Evolutionary conservation across 352 stramenopile species (phyloP).

Genomic region (Pythium aristosporum): DNA sequence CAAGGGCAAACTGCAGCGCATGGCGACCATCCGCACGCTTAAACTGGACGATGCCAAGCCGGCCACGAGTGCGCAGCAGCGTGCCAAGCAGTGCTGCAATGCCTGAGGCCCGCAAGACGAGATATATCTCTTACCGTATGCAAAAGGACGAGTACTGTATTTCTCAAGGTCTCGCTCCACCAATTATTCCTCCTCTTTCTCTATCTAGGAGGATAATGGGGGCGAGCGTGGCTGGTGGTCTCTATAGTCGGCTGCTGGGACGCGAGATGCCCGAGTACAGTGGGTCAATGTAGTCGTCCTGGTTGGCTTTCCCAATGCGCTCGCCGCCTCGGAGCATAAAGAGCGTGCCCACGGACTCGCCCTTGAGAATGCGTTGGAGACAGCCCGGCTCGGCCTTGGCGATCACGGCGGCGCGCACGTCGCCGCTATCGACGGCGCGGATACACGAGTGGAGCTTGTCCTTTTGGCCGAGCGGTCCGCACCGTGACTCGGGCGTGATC

Average conservation of each 20-base stretch:
- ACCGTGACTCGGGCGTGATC: conserved; percentile 51
- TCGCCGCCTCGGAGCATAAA: conserved; percentile 47
- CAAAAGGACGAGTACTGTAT: too few relatives aligned
- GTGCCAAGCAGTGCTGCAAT: conserved; percentile 42
- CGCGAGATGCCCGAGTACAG: conserved; percentile 65
- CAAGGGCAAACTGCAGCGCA: conserved; percentile 41
- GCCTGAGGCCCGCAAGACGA: conserved; percentile 3
- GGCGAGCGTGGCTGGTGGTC: background rate
- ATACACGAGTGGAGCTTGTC: conserved; percentile 85
- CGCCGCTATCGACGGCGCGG: conserved; percentile 68
- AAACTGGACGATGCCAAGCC: conserved; percentile 33
- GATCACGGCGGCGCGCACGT: conserved; percentile 59
- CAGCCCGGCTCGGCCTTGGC: conserved; percentile 61
- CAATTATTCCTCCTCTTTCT: too few relatives aligned
- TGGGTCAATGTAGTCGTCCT: conserved; percentile 57
- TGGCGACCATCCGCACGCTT: conserved; percentile 38
- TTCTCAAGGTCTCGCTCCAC: too few relatives aligned
- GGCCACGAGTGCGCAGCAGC: background rate
- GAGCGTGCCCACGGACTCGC: conserved; percentile 67
- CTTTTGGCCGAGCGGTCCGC: conserved; percentile 63
- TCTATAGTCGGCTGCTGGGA: conserved; percentile 24
- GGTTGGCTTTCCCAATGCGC: conserved; percentile 44
- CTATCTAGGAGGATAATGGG: background rate
- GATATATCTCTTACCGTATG: too few relatives aligned
- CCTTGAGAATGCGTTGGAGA: conserved; percentile 61